Evolutionary conservation across 2,329 filamentous ascomycete genomes (phyloP).

Genomic region (Xylariaceae sp.): DNA sequence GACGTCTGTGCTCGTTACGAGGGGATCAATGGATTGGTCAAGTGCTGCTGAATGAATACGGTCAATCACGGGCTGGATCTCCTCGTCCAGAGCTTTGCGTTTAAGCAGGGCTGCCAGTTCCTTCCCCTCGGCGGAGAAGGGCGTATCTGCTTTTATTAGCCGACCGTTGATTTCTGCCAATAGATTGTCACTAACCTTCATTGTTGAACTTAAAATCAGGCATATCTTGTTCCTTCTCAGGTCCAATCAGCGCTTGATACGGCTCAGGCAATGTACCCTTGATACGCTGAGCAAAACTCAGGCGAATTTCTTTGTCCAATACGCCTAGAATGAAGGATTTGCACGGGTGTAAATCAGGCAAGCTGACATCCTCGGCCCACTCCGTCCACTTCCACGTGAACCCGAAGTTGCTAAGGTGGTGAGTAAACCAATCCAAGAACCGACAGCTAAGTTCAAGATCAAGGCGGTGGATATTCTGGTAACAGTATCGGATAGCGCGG

Average conservation of each 20-base stretch:
- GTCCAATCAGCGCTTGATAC: constrained; percentile 74
- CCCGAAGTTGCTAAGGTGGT: constrained; percentile 97
- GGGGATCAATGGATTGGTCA: constrained; percentile 66
- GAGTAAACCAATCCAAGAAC: constrained; percentile 96
- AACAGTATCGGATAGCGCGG: constrained; percentile 85
- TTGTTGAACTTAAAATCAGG: constrained; percentile 88
- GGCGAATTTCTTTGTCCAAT: constrained; percentile 90
- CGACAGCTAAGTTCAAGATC: constrained; percentile 82
- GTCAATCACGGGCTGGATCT: constrained; percentile 76
- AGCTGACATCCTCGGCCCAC: constrained; percentile 81
- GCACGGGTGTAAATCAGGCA: constrained; percentile 72
- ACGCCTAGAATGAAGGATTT: constrained; percentile 91
- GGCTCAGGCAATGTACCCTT: constrained; percentile 84
- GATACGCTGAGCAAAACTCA: constrained; percentile 94
- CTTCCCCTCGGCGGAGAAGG: constrained; percentile 78
- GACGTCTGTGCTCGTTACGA: constrained; percentile 84
- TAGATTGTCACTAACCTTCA: constrained; percentile 54
- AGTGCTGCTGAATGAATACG: constrained; percentile 74
- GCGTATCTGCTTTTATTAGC: constrained; percentile 51
- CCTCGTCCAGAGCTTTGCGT: constrained; percentile 78
- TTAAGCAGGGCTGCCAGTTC: constrained; percentile 73
- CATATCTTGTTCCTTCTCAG: constrained; percentile 90
- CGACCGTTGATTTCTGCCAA: constrained; percentile 4
- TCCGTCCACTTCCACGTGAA: constrained; percentile 99
- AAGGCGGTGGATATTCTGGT: constrained; percentile 73